Base-by-base conservation (phyloP, 495 filamentous ascomycete species). In the Hamigera avellanea region DNA sequence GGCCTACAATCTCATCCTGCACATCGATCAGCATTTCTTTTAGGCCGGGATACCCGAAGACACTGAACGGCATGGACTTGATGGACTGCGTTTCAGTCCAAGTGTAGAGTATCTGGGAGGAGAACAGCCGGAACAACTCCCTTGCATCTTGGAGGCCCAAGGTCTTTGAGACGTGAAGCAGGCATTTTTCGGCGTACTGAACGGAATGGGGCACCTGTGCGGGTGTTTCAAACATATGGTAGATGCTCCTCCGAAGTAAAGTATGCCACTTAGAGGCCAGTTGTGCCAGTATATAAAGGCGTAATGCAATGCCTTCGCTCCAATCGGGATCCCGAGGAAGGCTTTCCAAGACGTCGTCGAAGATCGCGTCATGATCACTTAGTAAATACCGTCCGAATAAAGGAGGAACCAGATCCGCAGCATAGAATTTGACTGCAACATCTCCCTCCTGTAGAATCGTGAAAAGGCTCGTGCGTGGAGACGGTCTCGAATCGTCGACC, bases 191-290 rank as follows among this genome's bases (percentile, higher is more conserved):
- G 1, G 89, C 86, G 59, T 95, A 81, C 25, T 57, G 59, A 29
- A 70, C 56, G 14, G 80, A 79, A 8, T 57, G 51, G 12, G 72
- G 62, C 1, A 89, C 69, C 27, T 71, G 72, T 5, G 78, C 86
- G 1, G 91, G 78, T 0, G 76, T 86, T 54, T 95, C 91, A 45
- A 95, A 91, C 15, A 95, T 86, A 54, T 88, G 80, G 54, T 95
- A 96, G 14, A 93, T 81, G 42, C 81, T 81, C 41, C 80, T 79
- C 34, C 84, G 81, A 32, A 88, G 64, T 36, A 89, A 68, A 5
- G 83, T 93, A 39, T 78, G 75, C 87, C 83, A 95, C 42, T 57
- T 54, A 18, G 84, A 81, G 29, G 81, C 89, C 26, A 99, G 59
- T 42, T 71, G 72, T 3, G 77, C 69, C 8, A 95, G 65, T 17